These are phyloP conservation scores for Vitis hybrid DNA, from an alignment of 177 flowering plant genomes.

Conservation along the genomic window DNA sequence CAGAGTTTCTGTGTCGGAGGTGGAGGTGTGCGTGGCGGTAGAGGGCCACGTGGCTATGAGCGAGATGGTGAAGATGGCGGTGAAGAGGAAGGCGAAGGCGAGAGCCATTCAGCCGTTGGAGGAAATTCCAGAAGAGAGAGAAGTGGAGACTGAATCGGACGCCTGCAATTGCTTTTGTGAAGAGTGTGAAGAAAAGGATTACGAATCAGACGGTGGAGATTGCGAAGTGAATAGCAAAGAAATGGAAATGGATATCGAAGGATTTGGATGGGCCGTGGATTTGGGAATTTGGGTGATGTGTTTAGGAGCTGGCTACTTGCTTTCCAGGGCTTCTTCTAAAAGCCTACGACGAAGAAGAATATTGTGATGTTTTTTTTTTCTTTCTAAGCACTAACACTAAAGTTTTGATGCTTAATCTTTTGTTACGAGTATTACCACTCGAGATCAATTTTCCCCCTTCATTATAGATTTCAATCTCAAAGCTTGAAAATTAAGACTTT, in stretches of 20 bases:
- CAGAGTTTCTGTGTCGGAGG: conserved; percentile 26
- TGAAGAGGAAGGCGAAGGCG: conserved; percentile 27
- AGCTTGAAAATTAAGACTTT: too few species aligned
- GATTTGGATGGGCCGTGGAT: conserved; percentile 80
- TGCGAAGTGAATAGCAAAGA: conserved; percentile 14
- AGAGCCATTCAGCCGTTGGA: conserved; percentile 33
- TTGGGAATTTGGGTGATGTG: conserved; percentile 78
- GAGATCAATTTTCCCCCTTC: too few species aligned
- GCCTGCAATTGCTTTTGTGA: conserved; percentile 24
- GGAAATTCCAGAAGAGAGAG: conserved; percentile 75
- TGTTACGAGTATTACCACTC: too few species aligned
- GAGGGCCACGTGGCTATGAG: conserved; percentile 44
- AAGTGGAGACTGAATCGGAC: conserved; percentile 35
- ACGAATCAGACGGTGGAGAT: conserved; percentile 31
- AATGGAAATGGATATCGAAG: conserved; percentile 44
- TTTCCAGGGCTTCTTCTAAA: conserved; percentile 59
- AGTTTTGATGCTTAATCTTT: neutral
- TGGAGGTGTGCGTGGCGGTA: conserved; percentile 44
- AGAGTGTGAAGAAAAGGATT: conserved; percentile 8
- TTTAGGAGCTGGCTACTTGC: conserved; percentile 70
- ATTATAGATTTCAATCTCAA: too few species aligned
- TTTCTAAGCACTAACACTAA: neutral
- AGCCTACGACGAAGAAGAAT: conserved; percentile 31
- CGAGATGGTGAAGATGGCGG: conserved; percentile 52
- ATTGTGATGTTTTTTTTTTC: conserved; percentile 1